phyloP scores from a whole-genome alignment of 2,329 filamentous ascomycete genomes.

The Verticillium klebahnii region DNA sequence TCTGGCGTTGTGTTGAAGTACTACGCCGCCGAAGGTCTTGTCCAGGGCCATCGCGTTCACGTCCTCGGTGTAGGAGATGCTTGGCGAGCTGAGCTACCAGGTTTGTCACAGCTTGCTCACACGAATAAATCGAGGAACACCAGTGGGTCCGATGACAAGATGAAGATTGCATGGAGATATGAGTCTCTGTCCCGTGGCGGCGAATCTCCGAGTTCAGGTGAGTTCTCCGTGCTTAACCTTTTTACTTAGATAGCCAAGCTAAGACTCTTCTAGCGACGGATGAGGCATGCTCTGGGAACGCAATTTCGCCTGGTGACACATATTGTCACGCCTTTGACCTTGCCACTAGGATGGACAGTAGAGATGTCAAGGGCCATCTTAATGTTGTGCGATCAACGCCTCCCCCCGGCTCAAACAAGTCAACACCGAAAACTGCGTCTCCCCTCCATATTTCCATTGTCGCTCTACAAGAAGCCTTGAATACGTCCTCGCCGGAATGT shows the following conservation, averaged over 20 bases:
- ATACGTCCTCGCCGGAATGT: constrained; percentile 50
- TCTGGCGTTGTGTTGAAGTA: constrained; percentile 78
- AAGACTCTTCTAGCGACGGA: background rate
- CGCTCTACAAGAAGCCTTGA: constrained; percentile 51
- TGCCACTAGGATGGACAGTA: constrained; percentile 54
- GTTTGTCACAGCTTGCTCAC: constrained; percentile 45
- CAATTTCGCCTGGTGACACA: constrained; percentile 19
- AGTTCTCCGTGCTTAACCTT: background rate
- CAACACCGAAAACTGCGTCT: constrained; percentile 26
- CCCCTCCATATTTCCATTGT: constrained; percentile 62
- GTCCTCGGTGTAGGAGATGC: constrained; percentile 73
- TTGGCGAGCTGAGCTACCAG: constrained; percentile 83
- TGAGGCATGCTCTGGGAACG: no score
- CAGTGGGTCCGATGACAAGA: constrained; percentile 58
- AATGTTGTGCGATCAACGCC: constrained; percentile 24
- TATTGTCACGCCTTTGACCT: constrained; percentile 75
- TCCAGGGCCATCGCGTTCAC: constrained; percentile 87
- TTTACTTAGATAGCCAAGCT: background rate
- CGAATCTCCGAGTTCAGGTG: constrained; percentile 11
- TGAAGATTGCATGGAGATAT: constrained; percentile 99
- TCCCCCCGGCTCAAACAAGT: background rate
- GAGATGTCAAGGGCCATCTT: constrained; percentile 45
- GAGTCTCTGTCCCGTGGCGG: constrained; percentile 61
- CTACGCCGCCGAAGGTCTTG: constrained; percentile 87
- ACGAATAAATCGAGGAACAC: constrained; percentile 35